Base-by-base conservation (phyloP, 306 rosid genomes). In the Castanopsis chinensis region DNA sequence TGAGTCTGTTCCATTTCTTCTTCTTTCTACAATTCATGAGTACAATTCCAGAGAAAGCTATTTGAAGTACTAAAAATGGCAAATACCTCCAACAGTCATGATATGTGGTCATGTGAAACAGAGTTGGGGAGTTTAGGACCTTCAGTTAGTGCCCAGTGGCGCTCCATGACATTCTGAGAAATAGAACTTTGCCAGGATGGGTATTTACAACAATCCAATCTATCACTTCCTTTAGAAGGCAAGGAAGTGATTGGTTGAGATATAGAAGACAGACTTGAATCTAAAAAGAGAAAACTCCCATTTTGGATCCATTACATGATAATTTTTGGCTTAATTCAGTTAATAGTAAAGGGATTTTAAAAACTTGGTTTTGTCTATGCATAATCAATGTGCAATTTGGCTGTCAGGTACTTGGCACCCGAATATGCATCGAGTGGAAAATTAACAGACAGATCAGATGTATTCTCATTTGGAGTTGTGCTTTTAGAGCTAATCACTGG, bases 341-440 rank as follows among this genome's bases (percentile, higher is more conserved):
- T 57, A 56, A 49, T 14, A 32, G 7, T 60, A 28, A 25, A 35
- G 71, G 64, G 73, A 37, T 64, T 41, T 8, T 17, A 6, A 23
- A 27, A 25, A 43, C 71, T 43, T 7, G 76, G 72, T 69, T 63
- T 19, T 32, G 67, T 45, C 28, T 43, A 28, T 33, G 10, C 25
- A 60, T 72, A 56, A 77, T 35, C 79, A 19, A 75, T 76, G 65
- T 78, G 37, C 33, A 32, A 63, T 72, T 80, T 65, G 67, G 75
- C 58, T 84, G 28, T 51, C 85, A 93, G 99, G 77, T 95, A 95
- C 85, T 83, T 95, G 97, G 99, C 99, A 69, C 98, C 99, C 10
- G 99, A 95, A 79, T 95, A 95, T 78, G 98, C 99, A 75, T 87
- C 92, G 15, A 95, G 97, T 72, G 99, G 99, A 74, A 95, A 95